Evolutionary conservation across 331 rosid genomes (phyloP), one percentile per base, ranked within the genome.

Genomic region (Dryas integrifolia): DNA sequence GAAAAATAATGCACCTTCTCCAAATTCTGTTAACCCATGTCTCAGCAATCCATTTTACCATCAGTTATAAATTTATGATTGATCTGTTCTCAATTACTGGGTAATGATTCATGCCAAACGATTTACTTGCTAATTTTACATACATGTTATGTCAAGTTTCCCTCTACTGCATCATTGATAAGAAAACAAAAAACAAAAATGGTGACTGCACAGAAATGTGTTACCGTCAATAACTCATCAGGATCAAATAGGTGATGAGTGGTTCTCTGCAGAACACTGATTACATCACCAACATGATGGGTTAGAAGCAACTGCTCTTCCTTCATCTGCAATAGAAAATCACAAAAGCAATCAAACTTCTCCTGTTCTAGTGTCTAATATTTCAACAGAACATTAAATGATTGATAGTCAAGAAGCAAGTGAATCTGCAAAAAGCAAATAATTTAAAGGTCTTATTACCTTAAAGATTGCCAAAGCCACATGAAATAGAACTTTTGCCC

Each of bases 401-500:
- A 44, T 45, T 9, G n/a, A 45, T 12, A 66, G 40, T 35, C 46
- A 46, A 15, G 38, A 30, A 30, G 67, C 4, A 5, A 24, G 46
- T 43, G 24, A 58, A 46, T 58, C 11, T 9, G 30, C 67, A 51
- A 66, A 70, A 50, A 60, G 70, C 59, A 62, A 2, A 79, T 45
- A 35, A 52, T 53, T 16, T 24, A 44, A 26, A 64, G 49, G 26
- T 49, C 13, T 40, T 4, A 30, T 69, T 83, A 95, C 99, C 98
- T 89, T 95, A 71, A 95, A 95, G 72, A 95, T 80, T 65, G 99
- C 98, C 83, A 95, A 82, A 66, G 99, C 99, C 47, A 88, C 97
- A n/a, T 95, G 94, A 78, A 95, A 87, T 69, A 95, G 82, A 81
- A 95, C 92, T 84, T 88, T 87, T n/a, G 99, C 99, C n/a, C 99